These are phyloP conservation scores for Coprinopsis strossmayeri DNA, from an alignment of 768 basidiomycete species.

Conservation along the genomic window DNA sequence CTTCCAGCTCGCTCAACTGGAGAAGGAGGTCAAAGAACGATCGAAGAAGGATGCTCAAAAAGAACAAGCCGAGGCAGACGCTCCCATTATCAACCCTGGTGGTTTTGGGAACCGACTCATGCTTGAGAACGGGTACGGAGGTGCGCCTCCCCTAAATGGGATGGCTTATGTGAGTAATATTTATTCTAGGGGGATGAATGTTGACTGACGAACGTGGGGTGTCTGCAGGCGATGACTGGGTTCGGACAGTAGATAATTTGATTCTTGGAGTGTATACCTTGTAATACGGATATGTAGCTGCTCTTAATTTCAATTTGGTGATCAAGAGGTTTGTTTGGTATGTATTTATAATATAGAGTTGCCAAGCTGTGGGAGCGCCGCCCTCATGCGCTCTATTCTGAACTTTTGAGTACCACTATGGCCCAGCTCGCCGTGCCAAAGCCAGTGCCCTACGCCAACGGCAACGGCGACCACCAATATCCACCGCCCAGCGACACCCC, in stretches of 20 bases:
- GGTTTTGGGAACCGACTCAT: slow-evolving; percentile 34
- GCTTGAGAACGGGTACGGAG: slow-evolving; percentile 9
- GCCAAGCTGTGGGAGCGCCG: slow-evolving; percentile 8
- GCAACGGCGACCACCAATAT: background rate
- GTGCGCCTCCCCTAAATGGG: slow-evolving; percentile 6
- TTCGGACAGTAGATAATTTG: slow-evolving; percentile 4
- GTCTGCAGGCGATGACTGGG: slow-evolving; percentile 8
- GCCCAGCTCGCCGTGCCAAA: slow-evolving; percentile 2
- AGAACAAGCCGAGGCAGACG: slow-evolving; percentile 82
- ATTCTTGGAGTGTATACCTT: background rate
- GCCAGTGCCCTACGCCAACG: slow-evolving; percentile 6
- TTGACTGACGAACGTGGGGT: background rate
- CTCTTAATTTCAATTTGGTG: background rate
- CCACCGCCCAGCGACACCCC: slow-evolving; percentile 3
- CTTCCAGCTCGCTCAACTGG: slow-evolving; percentile 63
- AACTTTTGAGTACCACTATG: background rate
- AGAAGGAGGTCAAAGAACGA: slow-evolving; percentile 86
- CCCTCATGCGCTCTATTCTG: background rate
- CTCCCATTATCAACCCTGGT: slow-evolving; percentile 85
- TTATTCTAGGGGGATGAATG: background rate
- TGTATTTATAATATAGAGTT: slow-evolving; percentile 5
- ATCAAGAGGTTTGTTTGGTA: slow-evolving; percentile 7
- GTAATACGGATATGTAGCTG: background rate
- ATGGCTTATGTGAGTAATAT: slow-evolving; percentile 9
- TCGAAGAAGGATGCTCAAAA: slow-evolving; percentile 83